phyloP scores from a whole-genome alignment of 1,284 basidiomycete genomes.

The Trametes polyzona region DNA sequence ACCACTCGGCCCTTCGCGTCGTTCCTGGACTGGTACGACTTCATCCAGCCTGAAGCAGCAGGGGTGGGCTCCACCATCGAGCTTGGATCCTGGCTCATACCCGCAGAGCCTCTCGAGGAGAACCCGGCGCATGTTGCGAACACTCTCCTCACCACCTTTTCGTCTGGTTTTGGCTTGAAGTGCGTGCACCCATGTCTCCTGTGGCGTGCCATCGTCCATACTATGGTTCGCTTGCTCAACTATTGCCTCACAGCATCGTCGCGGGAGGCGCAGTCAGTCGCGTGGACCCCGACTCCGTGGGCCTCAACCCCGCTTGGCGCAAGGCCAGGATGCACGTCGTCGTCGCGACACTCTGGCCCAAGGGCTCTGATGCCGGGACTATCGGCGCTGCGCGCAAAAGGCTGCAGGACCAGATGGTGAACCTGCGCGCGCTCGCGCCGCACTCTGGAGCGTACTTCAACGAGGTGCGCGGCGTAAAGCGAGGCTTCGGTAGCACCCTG shows the following conservation, averaged over 20 bases:
- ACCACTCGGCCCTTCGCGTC: slow-evolving; percentile 25
- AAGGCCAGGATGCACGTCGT: slow-evolving; percentile 38
- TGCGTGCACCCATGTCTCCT: background rate
- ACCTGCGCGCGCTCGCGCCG: slow-evolving; percentile 30
- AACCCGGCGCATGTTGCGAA: slow-evolving; percentile 34
- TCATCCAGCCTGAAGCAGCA: slow-evolving; percentile 10
- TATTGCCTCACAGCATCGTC: slow-evolving; percentile 1
- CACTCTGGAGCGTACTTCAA: slow-evolving; percentile 46
- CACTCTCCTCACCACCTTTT: slow-evolving; percentile 30
- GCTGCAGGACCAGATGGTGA: slow-evolving; percentile 32
- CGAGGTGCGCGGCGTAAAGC: no score
- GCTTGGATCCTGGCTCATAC: slow-evolving; percentile 43
- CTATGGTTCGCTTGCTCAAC: no score
- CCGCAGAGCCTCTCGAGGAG: slow-evolving; percentile 35
- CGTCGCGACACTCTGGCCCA: slow-evolving; percentile 36
- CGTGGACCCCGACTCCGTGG: slow-evolving; percentile 40
- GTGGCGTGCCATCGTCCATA: background rate
- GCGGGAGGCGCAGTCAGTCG: slow-evolving; percentile 46
- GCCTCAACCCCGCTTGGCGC: slow-evolving; percentile 50
- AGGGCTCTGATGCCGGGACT: slow-evolving; percentile 30
- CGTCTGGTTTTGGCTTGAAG: slow-evolving; percentile 18
- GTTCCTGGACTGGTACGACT: slow-evolving; percentile 34
- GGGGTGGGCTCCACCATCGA: slow-evolving; percentile 25
- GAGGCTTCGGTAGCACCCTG: no score
- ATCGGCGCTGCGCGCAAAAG: slow-evolving; percentile 33